A percentile compares a stretch with the other conserved stretches of the same genome.
These are phyloP conservation scores for Porogramme epimiltina DNA, from an alignment of 1,284 basidiomycete genomes.

Conservation along the genomic window DNA sequence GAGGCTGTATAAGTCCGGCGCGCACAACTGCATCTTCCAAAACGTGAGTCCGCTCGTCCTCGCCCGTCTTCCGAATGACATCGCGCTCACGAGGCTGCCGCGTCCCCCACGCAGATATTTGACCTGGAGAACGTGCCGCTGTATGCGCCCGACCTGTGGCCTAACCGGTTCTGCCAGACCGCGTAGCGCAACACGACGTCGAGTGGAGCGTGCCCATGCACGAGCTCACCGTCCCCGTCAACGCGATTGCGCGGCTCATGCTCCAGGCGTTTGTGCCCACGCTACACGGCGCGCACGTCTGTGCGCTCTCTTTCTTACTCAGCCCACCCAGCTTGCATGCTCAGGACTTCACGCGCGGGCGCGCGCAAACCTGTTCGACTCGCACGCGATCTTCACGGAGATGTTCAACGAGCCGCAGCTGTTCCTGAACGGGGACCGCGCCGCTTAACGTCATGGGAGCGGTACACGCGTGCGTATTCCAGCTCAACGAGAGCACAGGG, in stretches of 20 bases:
- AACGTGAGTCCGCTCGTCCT: too few relatives aligned
- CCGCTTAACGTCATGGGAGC: constrained; percentile 53
- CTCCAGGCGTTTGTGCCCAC: constrained; percentile 29
- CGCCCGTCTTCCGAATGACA: too few relatives aligned
- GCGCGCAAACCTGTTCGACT: constrained; percentile 49
- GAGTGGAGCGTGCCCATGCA: constrained; percentile 32
- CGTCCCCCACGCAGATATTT: constrained; percentile 31
- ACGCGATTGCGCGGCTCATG: constrained; percentile 32
- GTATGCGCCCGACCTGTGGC: constrained; percentile 32
- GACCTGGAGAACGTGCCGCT: constrained; percentile 33
- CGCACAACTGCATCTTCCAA: constrained; percentile 49
- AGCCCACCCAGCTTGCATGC: too few relatives aligned
- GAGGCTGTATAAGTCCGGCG: constrained; percentile 45
- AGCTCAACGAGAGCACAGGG: constrained; percentile 5
- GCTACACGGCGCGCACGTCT: constrained; percentile 35
- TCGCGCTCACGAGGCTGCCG: too few relatives aligned
- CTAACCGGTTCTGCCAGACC: constrained; percentile 24
- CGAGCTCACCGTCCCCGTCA: constrained; percentile 35
- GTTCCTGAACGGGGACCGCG: constrained; percentile 59
- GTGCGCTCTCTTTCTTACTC: constrained; percentile 15
- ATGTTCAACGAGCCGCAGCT: constrained; percentile 46
- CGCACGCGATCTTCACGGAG: constrained; percentile 51
- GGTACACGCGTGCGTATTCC: constrained; percentile 1
- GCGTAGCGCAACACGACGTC: constrained; percentile 21
- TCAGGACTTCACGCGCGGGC: too few relatives aligned